A percentile compares a stretch with the other conserved stretches of the same genome.
Conservation (phyloP, 2,329 filamentous ascomycete species). For the Trichoderma atroviride region DNA sequence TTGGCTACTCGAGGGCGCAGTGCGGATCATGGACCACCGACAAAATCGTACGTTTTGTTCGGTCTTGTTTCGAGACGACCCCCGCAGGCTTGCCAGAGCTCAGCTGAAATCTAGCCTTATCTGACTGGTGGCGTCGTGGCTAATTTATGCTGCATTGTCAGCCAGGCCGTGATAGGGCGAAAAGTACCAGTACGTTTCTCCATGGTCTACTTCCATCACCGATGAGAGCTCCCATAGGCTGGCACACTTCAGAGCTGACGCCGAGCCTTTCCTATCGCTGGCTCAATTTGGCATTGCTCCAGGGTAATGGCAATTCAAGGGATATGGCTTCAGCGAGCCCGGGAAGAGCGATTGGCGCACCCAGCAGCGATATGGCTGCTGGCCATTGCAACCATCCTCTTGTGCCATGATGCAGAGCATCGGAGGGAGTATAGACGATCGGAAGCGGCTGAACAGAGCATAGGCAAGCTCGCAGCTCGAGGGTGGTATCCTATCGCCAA, state of each 20-base stretch:
- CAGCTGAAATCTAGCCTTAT: conserved; percentile 24
- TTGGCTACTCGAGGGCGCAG: conserved; percentile 3
- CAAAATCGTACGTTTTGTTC: conserved; percentile 7
- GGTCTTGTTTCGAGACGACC: conserved; percentile 16
- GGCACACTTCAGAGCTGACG: not conserved
- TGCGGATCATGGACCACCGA: not conserved
- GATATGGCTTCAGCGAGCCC: not conserved
- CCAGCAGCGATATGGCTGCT: not conserved
- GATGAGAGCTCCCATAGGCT: conserved; percentile 11
- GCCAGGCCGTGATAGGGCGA: not conserved
- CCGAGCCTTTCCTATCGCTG: conserved; percentile 13
- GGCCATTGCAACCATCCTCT: conserved; percentile 1
- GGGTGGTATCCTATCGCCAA: not conserved
- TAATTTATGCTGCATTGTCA: conserved; percentile 16
- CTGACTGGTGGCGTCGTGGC: conserved; percentile 19
- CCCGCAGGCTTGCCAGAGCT: conserved; percentile 17
- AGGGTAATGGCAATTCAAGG: not conserved
- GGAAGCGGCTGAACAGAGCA: not conserved
- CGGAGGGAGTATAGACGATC: conserved; percentile 7
- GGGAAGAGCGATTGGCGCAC: conserved; percentile 9
- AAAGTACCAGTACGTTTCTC: conserved; percentile 4
- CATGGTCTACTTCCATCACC: conserved; percentile 4
- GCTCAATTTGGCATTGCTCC: conserved; percentile 6
- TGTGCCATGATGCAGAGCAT: conserved; percentile 12
- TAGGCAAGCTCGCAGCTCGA: not conserved